Conservation (phyloP, 2,329 filamentous ascomycete species). For the Pseudogymnoascus verrucosus region DNA sequence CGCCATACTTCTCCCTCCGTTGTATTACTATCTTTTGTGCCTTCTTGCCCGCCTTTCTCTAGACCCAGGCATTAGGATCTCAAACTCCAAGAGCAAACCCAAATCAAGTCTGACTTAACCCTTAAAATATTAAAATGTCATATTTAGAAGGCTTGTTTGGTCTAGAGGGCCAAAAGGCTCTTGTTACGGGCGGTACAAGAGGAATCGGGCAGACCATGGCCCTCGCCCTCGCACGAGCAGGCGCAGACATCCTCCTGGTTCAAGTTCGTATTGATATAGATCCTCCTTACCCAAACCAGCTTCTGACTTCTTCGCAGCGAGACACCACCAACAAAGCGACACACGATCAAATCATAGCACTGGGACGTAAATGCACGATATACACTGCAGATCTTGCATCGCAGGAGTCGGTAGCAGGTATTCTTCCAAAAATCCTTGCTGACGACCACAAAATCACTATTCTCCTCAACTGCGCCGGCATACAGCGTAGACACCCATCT, state of each 20-base stretch:
- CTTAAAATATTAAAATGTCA: not conserved
- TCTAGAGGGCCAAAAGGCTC: constrained; percentile 30
- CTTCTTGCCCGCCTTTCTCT: not conserved
- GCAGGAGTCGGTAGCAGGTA: constrained; percentile 47
- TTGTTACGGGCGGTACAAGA: constrained; percentile 32
- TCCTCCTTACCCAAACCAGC: not conserved
- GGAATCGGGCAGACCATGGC: constrained; percentile 33
- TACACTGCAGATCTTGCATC: constrained; percentile 64
- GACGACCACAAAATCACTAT: constrained; percentile 50
- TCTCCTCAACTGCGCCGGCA: constrained; percentile 79
- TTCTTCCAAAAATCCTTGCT: constrained; percentile 53
- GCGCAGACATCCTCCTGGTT: constrained; percentile 33
- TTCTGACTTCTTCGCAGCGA: constrained; percentile 18
- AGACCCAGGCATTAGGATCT: not conserved
- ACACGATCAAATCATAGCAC: constrained; percentile 51
- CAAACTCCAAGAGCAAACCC: not conserved
- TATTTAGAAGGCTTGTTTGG: constrained; percentile 23
- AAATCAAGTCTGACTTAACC: not conserved
- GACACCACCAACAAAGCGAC: constrained; percentile 36
- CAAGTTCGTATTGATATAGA: constrained; percentile 24
- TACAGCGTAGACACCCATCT: constrained; percentile 72
- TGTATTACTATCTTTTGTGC: not conserved
- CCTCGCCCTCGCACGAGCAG: constrained; percentile 30
- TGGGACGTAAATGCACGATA: constrained; percentile 59
- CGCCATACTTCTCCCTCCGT: not conserved